Percentiles rank a stretch among this genome's conserved stretches.
Evolutionary conservation across 2,329 filamentous ascomycete species (phyloP).

Genomic region (Bipolaris oryzae): DNA sequence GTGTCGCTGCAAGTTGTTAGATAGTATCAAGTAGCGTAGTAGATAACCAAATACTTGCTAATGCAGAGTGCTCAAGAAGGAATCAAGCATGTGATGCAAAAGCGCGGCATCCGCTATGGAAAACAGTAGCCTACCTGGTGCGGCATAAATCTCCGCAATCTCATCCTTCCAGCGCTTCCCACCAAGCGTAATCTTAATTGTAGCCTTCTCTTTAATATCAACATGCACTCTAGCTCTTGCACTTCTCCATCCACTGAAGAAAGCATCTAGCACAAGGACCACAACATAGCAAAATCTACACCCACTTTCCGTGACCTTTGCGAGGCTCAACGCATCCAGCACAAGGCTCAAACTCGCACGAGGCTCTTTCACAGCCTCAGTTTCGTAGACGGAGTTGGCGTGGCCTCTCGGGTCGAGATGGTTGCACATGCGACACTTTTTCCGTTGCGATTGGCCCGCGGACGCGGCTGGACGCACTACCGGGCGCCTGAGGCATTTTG

Average conservation of each 20-base stretch:
- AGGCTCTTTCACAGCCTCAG: slow-evolving; percentile 26
- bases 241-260: slow-evolving; percentile 36
- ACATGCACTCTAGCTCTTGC: slow-evolving; percentile 27
- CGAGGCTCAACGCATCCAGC: slow-evolving; percentile 32
- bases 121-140: slow-evolving; percentile 29
- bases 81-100: not conserved
- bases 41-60: not conserved
- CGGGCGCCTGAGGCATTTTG: slow-evolving; percentile 31
- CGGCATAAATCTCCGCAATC: slow-evolving; percentile 37
- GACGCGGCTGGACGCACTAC: slow-evolving; percentile 23
- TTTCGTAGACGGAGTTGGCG: slow-evolving; percentile 27
- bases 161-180: slow-evolving; percentile 30
- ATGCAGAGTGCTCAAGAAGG: not conserved
- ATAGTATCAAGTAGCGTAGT: not conserved
- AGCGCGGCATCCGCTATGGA: not conserved
- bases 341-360: slow-evolving; percentile 31
- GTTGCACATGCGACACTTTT: slow-evolving; percentile 36
- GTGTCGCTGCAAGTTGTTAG: slow-evolving; percentile 30
- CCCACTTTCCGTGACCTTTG: slow-evolving; percentile 26
- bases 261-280: slow-evolving; percentile 35
- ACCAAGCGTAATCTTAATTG: slow-evolving; percentile 35
- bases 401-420: slow-evolving; percentile 39
- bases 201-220: slow-evolving; percentile 35
- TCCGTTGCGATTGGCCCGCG: slow-evolving; percentile 25
- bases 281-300: slow-evolving; percentile 41